phyloP scores from a whole-genome alignment of 208 protist species.

The Crithidia acanthocephali region DNA sequence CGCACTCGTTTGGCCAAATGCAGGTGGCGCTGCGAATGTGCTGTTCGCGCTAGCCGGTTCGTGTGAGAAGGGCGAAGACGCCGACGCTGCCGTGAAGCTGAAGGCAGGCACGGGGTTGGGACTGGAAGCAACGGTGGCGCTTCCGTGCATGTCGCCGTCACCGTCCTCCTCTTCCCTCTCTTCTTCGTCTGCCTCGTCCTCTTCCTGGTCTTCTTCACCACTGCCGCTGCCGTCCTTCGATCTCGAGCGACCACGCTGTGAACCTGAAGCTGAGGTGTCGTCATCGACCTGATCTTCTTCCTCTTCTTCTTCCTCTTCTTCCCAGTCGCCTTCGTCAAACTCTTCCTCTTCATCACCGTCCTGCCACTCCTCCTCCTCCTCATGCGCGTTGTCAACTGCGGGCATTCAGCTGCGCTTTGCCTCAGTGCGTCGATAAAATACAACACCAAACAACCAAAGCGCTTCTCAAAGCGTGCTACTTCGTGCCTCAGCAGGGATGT shows the following conservation, averaged over 20 bases:
- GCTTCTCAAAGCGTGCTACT: no score
- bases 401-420: no score
- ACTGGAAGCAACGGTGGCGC: no score
- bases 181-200: slow-evolving; percentile 10
- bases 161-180: slow-evolving; percentile 20
- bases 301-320: slow-evolving; percentile 19
- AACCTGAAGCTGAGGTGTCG: background rate
- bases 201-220: background rate
- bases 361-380: background rate
- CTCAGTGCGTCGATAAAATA: no score
- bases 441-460: no score
- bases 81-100: background rate
- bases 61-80: background rate
- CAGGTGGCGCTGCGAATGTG: slow-evolving; percentile 4
- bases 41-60: background rate
- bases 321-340: slow-evolving; percentile 25
- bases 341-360: slow-evolving; percentile 24
- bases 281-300: slow-evolving; percentile 4
- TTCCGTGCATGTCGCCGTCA: background rate
- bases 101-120: background rate
- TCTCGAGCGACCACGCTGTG: background rate
- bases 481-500: no score
- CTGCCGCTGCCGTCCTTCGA: background rate
- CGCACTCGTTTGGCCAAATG: background rate
- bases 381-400: background rate